These are phyloP conservation scores for Cryphonectria carpinicola DNA, from an alignment of 2,329 filamentous ascomycete genomes.

Conservation along the genomic window DNA sequence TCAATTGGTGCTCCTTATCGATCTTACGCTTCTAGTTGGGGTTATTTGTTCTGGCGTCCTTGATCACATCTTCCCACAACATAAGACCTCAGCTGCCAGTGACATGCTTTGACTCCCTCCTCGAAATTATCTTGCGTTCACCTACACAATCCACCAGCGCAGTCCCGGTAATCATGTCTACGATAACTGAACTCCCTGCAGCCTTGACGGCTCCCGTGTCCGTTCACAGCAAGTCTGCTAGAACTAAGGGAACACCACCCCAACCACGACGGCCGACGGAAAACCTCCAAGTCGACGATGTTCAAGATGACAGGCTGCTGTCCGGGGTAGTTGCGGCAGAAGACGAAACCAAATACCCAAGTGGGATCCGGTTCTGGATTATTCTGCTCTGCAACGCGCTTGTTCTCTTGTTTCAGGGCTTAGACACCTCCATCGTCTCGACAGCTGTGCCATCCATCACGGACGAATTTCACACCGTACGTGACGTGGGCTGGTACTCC, in stretches of 20 bases:
- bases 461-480: constrained; percentile 27
- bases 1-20: neutral
- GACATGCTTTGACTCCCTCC: neutral
- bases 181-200: neutral
- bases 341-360: constrained; percentile 23
- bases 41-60: neutral
- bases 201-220: neutral
- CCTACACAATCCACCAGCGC: neutral
- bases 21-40: neutral
- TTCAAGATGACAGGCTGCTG: neutral
- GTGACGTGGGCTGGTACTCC: constrained; percentile 28
- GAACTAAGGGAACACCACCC: neutral
- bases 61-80: neutral
- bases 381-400: constrained; percentile 22
- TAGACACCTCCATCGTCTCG: constrained; percentile 24
- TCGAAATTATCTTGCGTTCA: neutral
- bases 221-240: neutral
- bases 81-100: too few relatives aligned
- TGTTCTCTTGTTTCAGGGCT: constrained; percentile 20
- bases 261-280: constrained; percentile 14
- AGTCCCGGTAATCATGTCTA: neutral
- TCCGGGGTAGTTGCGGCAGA: constrained; percentile 12
- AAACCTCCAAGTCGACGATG: neutral
- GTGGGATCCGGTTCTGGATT: constrained; percentile 24
- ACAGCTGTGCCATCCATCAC: constrained; percentile 27